phyloP scores from a whole-genome alignment of 108 stramenopile species.

The Skeletonema menzelii region DNA sequence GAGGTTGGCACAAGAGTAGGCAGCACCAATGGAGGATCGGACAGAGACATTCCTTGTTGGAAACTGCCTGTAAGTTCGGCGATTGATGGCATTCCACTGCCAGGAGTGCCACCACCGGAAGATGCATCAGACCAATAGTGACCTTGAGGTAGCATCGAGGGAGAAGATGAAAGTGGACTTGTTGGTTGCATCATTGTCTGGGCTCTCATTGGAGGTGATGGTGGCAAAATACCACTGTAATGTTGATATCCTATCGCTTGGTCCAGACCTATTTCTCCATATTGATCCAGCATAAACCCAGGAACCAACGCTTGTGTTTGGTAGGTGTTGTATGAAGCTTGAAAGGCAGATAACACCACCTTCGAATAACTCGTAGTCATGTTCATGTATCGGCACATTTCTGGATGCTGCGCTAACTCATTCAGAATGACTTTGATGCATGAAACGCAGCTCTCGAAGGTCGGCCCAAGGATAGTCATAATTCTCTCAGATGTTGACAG shows the following conservation, averaged over 20 bases:
- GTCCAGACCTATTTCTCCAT: neutral
- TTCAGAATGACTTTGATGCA: constrained; percentile 62
- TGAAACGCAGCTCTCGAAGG: constrained; percentile 45
- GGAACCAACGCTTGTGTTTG: constrained; percentile 3
- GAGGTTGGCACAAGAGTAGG: neutral
- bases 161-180: neutral
- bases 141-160: neutral
- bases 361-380: constrained; percentile 82
- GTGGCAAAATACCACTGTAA: constrained; percentile 17
- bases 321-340: constrained; percentile 1
- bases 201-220: constrained; percentile 12
- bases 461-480: constrained; percentile 71
- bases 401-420: constrained; percentile 67
- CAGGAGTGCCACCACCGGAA: neutral
- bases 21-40: neutral
- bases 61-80: neutral
- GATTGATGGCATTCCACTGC: neutral
- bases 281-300: neutral
- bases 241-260: constrained; percentile 33
- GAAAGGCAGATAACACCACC: constrained; percentile 13
- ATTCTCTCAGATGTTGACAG: constrained; percentile 63
- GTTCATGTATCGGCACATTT: constrained; percentile 74
- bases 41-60: constrained; percentile 25
- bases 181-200: constrained; percentile 23
- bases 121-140: neutral